Evolutionary conservation across 768 basidiomycete genomes (phyloP).

Genomic region (Suillus paluster): DNA sequence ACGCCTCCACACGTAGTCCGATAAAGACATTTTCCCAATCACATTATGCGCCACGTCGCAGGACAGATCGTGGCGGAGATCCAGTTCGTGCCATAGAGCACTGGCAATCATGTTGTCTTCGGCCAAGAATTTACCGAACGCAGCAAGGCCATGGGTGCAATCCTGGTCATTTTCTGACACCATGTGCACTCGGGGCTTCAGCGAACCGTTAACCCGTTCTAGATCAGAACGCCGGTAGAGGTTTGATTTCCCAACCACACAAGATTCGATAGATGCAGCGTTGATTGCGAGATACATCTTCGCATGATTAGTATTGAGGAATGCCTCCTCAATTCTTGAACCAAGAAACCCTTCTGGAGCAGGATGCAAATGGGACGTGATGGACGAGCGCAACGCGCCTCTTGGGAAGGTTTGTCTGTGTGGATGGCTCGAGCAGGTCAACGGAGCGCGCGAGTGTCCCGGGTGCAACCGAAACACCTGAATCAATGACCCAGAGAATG

Average conservation of each 20-base stretch:
- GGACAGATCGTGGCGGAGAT: slow-evolving; percentile 85
- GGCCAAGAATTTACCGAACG: slow-evolving; percentile 88
- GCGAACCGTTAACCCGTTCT: slow-evolving; percentile 69
- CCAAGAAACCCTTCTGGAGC: slow-evolving; percentile 74
- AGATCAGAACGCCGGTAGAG: slow-evolving; percentile 90
- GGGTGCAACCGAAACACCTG: slow-evolving; percentile 82
- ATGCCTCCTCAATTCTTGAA: slow-evolving; percentile 88
- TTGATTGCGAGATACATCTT: slow-evolving; percentile 99
- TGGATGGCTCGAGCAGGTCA: slow-evolving; percentile 61
- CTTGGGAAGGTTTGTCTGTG: slow-evolving; percentile 39
- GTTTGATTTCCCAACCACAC: slow-evolving; percentile 97
- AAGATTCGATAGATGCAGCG: slow-evolving; percentile 86
- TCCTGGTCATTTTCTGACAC: slow-evolving; percentile 22
- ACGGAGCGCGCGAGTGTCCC: slow-evolving; percentile 86
- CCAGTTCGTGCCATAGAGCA: slow-evolving; percentile 92
- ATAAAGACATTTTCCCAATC: slow-evolving; percentile 85
- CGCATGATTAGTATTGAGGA: slow-evolving; percentile 95
- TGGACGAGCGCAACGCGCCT: slow-evolving; percentile 84
- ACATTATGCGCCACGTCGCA: slow-evolving; percentile 89
- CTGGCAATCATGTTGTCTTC: slow-evolving; percentile 98
- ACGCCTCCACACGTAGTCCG: slow-evolving; percentile 85
- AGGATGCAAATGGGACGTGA: slow-evolving; percentile 90
- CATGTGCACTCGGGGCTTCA: slow-evolving; percentile 48
- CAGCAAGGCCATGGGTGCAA: slow-evolving; percentile 60
- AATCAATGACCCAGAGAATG: slow-evolving; percentile 96